Evolutionary conservation across 768 basidiomycete genomes (phyloP).

Genomic region (Auricularia sp.): DNA sequence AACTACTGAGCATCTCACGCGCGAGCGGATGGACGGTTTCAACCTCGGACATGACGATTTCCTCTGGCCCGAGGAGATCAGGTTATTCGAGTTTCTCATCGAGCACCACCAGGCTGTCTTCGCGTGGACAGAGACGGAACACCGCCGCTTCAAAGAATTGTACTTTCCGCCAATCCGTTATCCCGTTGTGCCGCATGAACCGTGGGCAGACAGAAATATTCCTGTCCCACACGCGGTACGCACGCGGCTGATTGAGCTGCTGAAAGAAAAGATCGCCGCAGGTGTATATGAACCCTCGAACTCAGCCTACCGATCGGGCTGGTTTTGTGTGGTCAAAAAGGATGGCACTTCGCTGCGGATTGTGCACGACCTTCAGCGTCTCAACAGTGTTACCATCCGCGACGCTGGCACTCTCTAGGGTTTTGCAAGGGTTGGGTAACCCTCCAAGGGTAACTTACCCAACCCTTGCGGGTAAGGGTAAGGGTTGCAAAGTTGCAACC

Average conservation of each 20-base stretch:
- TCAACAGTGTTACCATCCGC: constrained; percentile 28
- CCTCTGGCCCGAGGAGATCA: constrained; percentile 23
- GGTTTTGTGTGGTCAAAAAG: constrained; percentile 24
- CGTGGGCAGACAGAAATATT: constrained; percentile 25
- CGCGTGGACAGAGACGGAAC: constrained; percentile 13
- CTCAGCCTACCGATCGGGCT: constrained; percentile 26
- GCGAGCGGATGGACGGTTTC: constrained; percentile 10
- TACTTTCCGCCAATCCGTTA: constrained; percentile 24
- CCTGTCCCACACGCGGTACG: constrained; percentile 22
- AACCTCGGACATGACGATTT: constrained; percentile 16
- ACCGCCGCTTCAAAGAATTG: constrained; percentile 9
- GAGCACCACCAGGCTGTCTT: constrained; percentile 9
- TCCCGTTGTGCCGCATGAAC: constrained; percentile 26
- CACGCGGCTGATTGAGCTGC: constrained; percentile 20
- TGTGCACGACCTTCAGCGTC: constrained; percentile 29
- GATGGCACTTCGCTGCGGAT: constrained; percentile 15
- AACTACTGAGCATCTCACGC: constrained; percentile 8
- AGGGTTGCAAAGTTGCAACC: too few species aligned
- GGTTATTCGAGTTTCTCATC: constrained; percentile 10
- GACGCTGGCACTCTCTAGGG: constrained; percentile 22
- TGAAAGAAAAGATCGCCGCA: constrained; percentile 25
- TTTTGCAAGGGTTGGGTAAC: too few species aligned
- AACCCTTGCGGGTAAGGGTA: too few species aligned
- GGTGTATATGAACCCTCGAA: constrained; percentile 32
- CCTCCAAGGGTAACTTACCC: too few species aligned